Conservation (phyloP, 2,329 filamentous ascomycete species). For the Coniochaeta sp. region DNA sequence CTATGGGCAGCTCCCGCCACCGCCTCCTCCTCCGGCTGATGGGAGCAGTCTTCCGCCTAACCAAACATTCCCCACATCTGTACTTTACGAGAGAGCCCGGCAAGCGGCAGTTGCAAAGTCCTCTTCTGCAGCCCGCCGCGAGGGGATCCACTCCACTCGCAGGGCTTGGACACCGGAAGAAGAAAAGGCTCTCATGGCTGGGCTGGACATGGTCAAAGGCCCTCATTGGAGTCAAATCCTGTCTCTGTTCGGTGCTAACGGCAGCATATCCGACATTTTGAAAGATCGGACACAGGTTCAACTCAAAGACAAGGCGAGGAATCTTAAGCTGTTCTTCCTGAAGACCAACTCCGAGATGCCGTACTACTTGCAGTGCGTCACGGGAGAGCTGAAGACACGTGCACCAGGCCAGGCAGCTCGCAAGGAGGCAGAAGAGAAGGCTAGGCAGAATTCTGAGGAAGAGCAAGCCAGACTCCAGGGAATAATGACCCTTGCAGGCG, state of each 20-base stretch:
- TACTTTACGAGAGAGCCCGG: conserved; percentile 50
- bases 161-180: conserved; percentile 85
- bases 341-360: conserved; percentile 90
- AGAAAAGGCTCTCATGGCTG: conserved; percentile 83
- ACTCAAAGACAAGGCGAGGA: conserved; percentile 85
- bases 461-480: conserved; percentile 53
- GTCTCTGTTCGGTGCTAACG: conserved; percentile 71
- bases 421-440: conserved; percentile 59
- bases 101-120: conserved; percentile 52
- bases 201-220: conserved; percentile 79
- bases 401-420: conserved; percentile 67
- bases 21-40: conserved; percentile 18
- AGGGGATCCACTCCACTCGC: conserved; percentile 54
- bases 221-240: conserved; percentile 93
- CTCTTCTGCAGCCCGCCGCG: conserved; percentile 44
- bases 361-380: conserved; percentile 79
- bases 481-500: conserved; percentile 48
- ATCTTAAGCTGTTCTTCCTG: conserved; percentile 83
- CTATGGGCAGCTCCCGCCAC: conserved; percentile 19
- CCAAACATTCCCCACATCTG: conserved; percentile 45
- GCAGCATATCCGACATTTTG: conserved; percentile 72
- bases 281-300: conserved; percentile 89
- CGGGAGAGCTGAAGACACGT: conserved; percentile 79
- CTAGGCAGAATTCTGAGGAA: conserved; percentile 49
- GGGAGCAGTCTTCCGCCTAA: conserved; percentile 42